Evolutionary conservation across 1,139 yeast species (phyloP), one percentile per base, ranked within the genome.

Genomic region (Diutina scorzettiae): DNA sequence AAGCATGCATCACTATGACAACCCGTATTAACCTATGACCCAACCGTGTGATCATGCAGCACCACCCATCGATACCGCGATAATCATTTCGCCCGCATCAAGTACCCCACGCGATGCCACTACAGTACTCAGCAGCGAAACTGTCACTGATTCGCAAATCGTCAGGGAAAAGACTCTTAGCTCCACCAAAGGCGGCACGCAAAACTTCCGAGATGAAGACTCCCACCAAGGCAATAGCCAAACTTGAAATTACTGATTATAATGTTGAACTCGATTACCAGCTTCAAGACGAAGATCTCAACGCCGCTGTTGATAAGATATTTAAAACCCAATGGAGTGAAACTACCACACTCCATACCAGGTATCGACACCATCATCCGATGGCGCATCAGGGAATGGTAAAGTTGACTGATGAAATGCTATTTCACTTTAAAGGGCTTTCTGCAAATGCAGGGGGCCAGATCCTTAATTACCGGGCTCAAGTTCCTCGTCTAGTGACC

Each of bases 41-140:
- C n/a, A n/a, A n/a, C n/a, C n/a, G n/a, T n/a, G n/a, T n/a, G n/a
- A n/a, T n/a, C n/a, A n/a, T n/a, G n/a, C n/a, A n/a, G n/a, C n/a
- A n/a, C n/a, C n/a, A n/a, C n/a, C n/a, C n/a, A n/a, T n/a, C n/a
- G n/a, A n/a, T n/a, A n/a, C n/a, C n/a, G n/a, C n/a, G n/a, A n/a
- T n/a, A n/a, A n/a, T n/a, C n/a, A n/a, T n/a, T n/a, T n/a, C n/a
- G n/a, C n/a, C n/a, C n/a, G n/a, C n/a, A n/a, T n/a, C n/a, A n/a
- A n/a, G n/a, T 23, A 23, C 25, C 25, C 25, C 18, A 29, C n/a
- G 20, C 17, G 14, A 49, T 49, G 51, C 44, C 49, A 45, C 53
- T 64, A 21, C 56, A 63, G 41, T 67, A 59, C 45, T 64, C 66
- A 43, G 73, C 73, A 2, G 71, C 74, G 3, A 62, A 55, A 46